A percentile compares a stretch with the other conserved stretches of the same genome.
phyloP scores from a whole-genome alignment of 345 rosid genomes.

The Mangifera indica region DNA sequence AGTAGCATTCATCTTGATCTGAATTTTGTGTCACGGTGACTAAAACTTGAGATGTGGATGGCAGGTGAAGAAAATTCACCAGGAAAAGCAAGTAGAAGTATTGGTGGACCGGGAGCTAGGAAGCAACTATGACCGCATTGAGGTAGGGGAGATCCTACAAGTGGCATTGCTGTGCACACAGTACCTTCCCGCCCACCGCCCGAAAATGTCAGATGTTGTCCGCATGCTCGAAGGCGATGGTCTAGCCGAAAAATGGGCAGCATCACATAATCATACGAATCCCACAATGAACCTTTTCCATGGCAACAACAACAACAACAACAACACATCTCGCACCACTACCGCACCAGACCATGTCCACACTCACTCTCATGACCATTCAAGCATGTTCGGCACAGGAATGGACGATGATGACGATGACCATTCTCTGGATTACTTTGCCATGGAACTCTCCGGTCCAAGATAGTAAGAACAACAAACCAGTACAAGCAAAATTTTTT shows the following conservation, averaged over 20 bases:
- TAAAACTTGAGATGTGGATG: background rate
- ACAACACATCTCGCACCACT: slow-evolving; percentile 23
- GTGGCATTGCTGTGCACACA: slow-evolving; percentile 89
- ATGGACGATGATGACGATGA: slow-evolving; percentile 74
- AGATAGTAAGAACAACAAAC: slow-evolving; percentile 35
- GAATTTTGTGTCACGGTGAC: background rate
- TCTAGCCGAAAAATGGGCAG: slow-evolving; percentile 89
- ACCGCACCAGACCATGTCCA: slow-evolving; percentile 32
- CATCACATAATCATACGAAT: slow-evolving; percentile 56
- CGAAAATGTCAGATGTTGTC: slow-evolving; percentile 87
- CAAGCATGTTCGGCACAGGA: slow-evolving; percentile 50
- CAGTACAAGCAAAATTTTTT: slow-evolving; percentile 11
- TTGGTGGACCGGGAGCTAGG: slow-evolving; percentile 77
- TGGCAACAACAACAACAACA: slow-evolving; percentile 36
- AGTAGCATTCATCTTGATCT: background rate
- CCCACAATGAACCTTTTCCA: slow-evolving; percentile 39
- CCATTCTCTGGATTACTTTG: slow-evolving; percentile 67
- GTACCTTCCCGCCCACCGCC: slow-evolving; percentile 80
- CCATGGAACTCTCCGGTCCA: slow-evolving; percentile 98
- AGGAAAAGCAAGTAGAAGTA: slow-evolving; percentile 76
- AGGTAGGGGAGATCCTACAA: slow-evolving; percentile 87
- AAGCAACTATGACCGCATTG: slow-evolving; percentile 63
- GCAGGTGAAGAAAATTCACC: slow-evolving; percentile 78
- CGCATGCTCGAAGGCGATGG: slow-evolving; percentile 98
- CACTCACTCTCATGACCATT: slow-evolving; percentile 33